These are phyloP conservation scores for Boletus smithii DNA, from an alignment of 1,284 basidiomycete species.

Conservation along the genomic window DNA sequence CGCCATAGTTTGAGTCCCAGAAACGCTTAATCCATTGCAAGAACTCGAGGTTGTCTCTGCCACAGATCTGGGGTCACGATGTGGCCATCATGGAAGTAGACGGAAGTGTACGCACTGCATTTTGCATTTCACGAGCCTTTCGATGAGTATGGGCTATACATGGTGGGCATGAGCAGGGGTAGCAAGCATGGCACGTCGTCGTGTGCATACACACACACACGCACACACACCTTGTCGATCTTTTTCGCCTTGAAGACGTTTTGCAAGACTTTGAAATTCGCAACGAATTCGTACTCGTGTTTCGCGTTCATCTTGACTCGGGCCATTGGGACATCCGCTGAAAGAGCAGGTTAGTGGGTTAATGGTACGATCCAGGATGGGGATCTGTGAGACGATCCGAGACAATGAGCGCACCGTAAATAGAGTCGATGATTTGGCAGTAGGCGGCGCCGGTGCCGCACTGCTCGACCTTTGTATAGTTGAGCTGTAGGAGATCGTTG, in stretches of 20 bases:
- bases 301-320: conserved; percentile 91
- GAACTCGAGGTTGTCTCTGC: conserved; percentile 99
- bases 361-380: too few species aligned
- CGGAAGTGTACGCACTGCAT: conserved; percentile 77
- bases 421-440: conserved; percentile 90
- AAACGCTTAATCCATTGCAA: conserved; percentile 96
- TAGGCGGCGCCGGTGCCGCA: conserved; percentile 89
- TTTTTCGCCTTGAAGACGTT: conserved; percentile 84
- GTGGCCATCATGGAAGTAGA: conserved; percentile 1
- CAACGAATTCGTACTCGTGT: conserved; percentile 94
- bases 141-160: conserved; percentile 85
- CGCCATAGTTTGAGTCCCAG: conserved; percentile 92
- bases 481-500: conserved; percentile 88
- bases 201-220: too few species aligned
- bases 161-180: neutral
- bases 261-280: conserved; percentile 95
- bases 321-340: conserved; percentile 81
- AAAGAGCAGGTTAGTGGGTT: neutral
- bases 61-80: conserved; percentile 18
- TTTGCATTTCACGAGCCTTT: conserved; percentile 94
- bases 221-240: conserved; percentile 80
- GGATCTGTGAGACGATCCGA: too few species aligned
- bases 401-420: conserved; percentile 69
- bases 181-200: neutral
- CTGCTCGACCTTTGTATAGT: conserved; percentile 94